These are phyloP conservation scores for Glycine soja DNA, from an alignment of 306 rosid genomes.

Conservation along the genomic window DNA sequence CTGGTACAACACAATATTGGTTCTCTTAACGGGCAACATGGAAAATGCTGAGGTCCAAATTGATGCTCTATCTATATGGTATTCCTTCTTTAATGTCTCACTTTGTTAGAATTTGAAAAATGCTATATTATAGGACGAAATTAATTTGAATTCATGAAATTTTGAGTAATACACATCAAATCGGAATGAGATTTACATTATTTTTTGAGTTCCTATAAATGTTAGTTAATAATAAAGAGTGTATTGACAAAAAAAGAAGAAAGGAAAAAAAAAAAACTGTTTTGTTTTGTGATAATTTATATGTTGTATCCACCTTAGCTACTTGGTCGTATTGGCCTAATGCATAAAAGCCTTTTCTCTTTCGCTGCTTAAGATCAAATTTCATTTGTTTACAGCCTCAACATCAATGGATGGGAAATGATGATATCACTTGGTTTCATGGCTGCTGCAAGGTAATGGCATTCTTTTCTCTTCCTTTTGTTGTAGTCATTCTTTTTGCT, in stretches of 20 bases:
- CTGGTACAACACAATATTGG: slow-evolving; percentile 62
- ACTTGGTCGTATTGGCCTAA: neutral
- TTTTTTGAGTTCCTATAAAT: neutral
- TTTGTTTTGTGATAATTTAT: neutral
- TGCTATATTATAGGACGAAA: too few relatives aligned
- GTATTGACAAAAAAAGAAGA: neutral
- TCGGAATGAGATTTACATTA: neutral
- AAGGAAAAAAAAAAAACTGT: too few relatives aligned
- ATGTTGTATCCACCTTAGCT: neutral
- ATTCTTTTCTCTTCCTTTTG: neutral
- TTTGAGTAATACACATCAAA: neutral
- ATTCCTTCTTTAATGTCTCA: neutral
- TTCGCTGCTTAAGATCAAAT: neutral
- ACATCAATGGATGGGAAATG: slow-evolving; percentile 66
- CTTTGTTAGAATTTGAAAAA: neutral
- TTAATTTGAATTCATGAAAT: neutral
- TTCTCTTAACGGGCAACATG: slow-evolving; percentile 61
- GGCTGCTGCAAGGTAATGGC: slow-evolving; percentile 47
- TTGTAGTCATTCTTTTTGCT: neutral
- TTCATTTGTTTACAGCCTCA: slow-evolving; percentile 50
- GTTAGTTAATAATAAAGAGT: too few relatives aligned
- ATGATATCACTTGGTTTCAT: slow-evolving; percentile 66
- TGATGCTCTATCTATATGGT: slow-evolving; percentile 69
- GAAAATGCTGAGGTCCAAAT: slow-evolving; percentile 57
- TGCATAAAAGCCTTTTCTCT: neutral